phyloP scores from a whole-genome alignment of 2,329 filamentous ascomycete species.

The Berkeleyomyces rouxiae region DNA sequence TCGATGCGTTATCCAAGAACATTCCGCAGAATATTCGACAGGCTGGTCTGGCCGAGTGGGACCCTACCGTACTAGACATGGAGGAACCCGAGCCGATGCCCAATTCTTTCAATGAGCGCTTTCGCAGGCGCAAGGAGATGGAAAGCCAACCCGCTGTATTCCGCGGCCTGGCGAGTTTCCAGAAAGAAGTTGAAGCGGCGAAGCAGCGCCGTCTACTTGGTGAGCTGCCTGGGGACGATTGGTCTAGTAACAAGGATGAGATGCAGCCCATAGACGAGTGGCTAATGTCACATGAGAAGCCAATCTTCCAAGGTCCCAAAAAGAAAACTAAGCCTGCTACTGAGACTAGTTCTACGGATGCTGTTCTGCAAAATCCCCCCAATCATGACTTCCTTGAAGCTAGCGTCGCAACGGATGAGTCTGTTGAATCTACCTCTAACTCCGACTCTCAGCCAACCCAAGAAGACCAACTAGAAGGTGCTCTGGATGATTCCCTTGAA shows the following conservation, averaged over 20 bases:
- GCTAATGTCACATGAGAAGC: background rate
- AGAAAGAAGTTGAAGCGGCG: background rate
- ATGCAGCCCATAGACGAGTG: background rate
- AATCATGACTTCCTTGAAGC: background rate
- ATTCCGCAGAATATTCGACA: constrained; percentile 25
- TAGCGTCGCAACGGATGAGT: background rate
- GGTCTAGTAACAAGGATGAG: background rate
- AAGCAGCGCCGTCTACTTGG: background rate
- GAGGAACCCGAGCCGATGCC: background rate
- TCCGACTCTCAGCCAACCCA: background rate
- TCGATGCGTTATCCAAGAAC: constrained; percentile 23
- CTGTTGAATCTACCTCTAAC: background rate
- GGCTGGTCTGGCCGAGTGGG: constrained; percentile 30
- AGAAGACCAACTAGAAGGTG: background rate
- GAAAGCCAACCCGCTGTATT: background rate
- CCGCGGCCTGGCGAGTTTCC: background rate
- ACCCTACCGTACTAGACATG: constrained; percentile 5
- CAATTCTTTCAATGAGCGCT: background rate
- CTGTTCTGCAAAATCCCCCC: background rate
- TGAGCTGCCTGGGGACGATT: background rate
- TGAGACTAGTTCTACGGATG: background rate
- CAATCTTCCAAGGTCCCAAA: background rate
- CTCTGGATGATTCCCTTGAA: background rate
- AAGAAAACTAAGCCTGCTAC: background rate
- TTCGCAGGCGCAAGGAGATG: background rate